Evolutionary conservation across 2,329 filamentous ascomycete genomes (phyloP), one percentile per base, ranked within the genome.

Genomic region (Alternaria hordeiaustralica): DNA sequence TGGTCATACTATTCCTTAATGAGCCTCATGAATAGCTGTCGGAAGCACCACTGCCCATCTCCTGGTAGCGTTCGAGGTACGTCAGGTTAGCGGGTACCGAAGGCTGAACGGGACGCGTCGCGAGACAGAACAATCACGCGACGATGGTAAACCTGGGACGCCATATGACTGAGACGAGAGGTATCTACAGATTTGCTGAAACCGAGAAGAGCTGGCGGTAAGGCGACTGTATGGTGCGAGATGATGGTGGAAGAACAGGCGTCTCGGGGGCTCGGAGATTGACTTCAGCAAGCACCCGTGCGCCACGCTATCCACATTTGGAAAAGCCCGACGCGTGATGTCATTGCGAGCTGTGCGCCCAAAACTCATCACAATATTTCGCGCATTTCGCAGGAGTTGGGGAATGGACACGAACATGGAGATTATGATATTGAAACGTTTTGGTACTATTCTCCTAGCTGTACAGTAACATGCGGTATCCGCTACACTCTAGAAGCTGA

Each of bases 121-220:
- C 33, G 0, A 36, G 33, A 36, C 0, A 36, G 0, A 36, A n/a
- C 0, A 2, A n/a, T n/a, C 15, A 36, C 33, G 15, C 33, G 2
- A 36, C 33, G 33, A 0, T 36, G 4, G 15, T n/a, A n/a, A 0
- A 5, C 4, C 0, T 0, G 33, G 0, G 33, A 36, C 33, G 33
- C 33, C 33, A 36, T 36, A n/a, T 36, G 0, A 0, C 0, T 36
- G 2, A 36, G 33, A 0, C 0, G 0, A n/a, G 33, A 36, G 0
- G 33, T 0, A 0, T 36, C 33, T 0, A 36, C 0, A 36, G 33
- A 36, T 36, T 0, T n/a, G 33, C 33, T 2, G 0, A 2, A 36
- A 0, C 33, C 2, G 33, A 36, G 0, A 15, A 36, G 33, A 36
- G 33, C 15, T 36, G 33, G 33, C 33, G 33, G 11, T 8, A 12